Evolutionary conservation across 2,329 filamentous ascomycete species (phyloP).

Genomic region (Colletotrichum liriopes): DNA sequence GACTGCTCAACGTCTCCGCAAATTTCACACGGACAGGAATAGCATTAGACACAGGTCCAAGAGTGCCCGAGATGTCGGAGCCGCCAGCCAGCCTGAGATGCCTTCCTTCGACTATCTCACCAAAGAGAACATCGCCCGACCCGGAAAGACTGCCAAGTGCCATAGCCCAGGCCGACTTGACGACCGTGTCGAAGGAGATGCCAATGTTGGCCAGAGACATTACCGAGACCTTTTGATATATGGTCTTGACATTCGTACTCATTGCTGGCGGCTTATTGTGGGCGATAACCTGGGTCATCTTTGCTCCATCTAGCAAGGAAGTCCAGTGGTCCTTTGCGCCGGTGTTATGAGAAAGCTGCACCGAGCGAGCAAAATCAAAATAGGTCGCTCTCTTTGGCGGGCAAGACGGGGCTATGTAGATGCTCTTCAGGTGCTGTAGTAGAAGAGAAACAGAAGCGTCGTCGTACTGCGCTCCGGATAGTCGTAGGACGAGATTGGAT

Average conservation of each 20-base stretch:
- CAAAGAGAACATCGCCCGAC: slow-evolving; percentile 69
- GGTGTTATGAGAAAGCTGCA: slow-evolving; percentile 54
- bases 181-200: slow-evolving; percentile 66
- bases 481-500: slow-evolving; percentile 63
- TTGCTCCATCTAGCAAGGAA: slow-evolving; percentile 59
- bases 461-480: slow-evolving; percentile 67
- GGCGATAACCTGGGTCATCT: slow-evolving; percentile 62
- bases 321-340: slow-evolving; percentile 64
- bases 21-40: slow-evolving; percentile 66
- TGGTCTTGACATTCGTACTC: slow-evolving; percentile 56
- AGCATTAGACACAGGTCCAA: slow-evolving; percentile 64
- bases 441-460: slow-evolving; percentile 62
- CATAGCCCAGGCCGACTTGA: slow-evolving; percentile 73
- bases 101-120: slow-evolving; percentile 66
- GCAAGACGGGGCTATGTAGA: slow-evolving; percentile 59
- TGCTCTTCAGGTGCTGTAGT: slow-evolving; percentile 63
- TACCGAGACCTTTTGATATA: slow-evolving; percentile 58
- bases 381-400: slow-evolving; percentile 59
- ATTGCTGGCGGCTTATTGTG: slow-evolving; percentile 59
- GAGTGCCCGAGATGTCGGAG: slow-evolving; percentile 70
- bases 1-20: slow-evolving; percentile 59
- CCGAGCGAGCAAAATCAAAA: slow-evolving; percentile 63
- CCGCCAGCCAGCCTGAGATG: slow-evolving; percentile 58
- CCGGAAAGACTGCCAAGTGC: slow-evolving; percentile 67
- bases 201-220: slow-evolving; percentile 60